Percentiles rank a stretch among this genome's conserved stretches.
Evolutionary conservation across 1,139 yeast genomes (phyloP).

Genomic region (Pichia sp.): DNA sequence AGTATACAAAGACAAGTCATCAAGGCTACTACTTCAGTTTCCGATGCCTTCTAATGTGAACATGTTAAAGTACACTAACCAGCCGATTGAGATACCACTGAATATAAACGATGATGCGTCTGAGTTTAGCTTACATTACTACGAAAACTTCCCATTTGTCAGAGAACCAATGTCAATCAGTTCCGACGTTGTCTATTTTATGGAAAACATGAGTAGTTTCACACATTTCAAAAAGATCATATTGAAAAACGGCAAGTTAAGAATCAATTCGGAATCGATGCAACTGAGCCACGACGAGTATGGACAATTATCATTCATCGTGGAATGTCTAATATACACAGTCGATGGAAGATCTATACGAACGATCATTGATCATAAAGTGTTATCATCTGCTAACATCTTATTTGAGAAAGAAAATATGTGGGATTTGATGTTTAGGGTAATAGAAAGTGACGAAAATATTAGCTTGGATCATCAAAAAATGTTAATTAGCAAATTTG

Average conservation of each 20-base stretch:
- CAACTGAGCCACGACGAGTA: background rate
- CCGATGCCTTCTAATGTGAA: background rate
- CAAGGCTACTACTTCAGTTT: background rate
- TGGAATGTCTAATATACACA: background rate
- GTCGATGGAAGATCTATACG: background rate
- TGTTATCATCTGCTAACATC: slow-evolving; percentile 12
- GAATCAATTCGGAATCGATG: slow-evolving; percentile 3
- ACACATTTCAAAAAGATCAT: slow-evolving; percentile 17
- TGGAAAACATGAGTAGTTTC: slow-evolving; percentile 10
- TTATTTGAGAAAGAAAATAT: slow-evolving; percentile 10
- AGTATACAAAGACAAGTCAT: background rate
- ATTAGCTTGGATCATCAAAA: background rate
- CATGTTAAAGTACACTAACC: slow-evolving; percentile 17
- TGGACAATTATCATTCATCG: background rate
- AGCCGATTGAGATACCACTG: slow-evolving; percentile 19
- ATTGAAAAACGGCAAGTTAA: slow-evolving; percentile 12
- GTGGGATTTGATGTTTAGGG: slow-evolving; percentile 11
- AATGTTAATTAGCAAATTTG: slow-evolving; percentile 1
- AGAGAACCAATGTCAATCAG: slow-evolving; percentile 20
- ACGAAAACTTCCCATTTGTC: slow-evolving; percentile 19
- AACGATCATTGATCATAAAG: background rate
- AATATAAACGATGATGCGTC: background rate
- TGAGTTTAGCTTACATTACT: slow-evolving; percentile 3
- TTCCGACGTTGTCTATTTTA: slow-evolving; percentile 11
- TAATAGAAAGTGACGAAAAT: slow-evolving; percentile 2